Conservation (phyloP, 176 grass and related monocot genomes). For the Ampelocalamus luodianensis region DNA sequence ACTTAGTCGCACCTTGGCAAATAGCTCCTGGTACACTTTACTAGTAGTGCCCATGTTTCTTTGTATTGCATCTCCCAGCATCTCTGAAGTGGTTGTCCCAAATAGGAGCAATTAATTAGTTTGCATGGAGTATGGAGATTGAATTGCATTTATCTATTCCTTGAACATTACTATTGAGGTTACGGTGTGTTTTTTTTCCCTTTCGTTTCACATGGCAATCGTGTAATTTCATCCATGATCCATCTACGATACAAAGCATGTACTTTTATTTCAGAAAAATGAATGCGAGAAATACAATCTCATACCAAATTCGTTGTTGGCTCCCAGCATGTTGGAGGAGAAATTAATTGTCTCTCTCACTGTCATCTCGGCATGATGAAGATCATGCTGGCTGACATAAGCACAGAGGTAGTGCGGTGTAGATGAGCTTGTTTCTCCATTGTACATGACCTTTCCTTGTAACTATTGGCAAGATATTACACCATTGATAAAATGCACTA, state of each 20-base stretch:
- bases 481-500: no score
- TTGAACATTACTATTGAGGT: no score
- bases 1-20: no score
- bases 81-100: slow-evolving; percentile 40
- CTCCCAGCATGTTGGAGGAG: slow-evolving; percentile 40
- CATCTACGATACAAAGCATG: no score
- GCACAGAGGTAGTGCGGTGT: slow-evolving; percentile 34
- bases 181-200: neutral
- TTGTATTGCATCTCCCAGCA: slow-evolving; percentile 37
- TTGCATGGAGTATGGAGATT: no score
- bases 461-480: no score
- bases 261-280: neutral
- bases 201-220: neutral
- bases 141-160: no score
- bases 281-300: neutral
- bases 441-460: no score
- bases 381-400: slow-evolving; percentile 60
- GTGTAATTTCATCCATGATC: no score
- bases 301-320: slow-evolving; percentile 47
- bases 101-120: neutral
- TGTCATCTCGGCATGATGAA: slow-evolving; percentile 68
- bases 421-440: slow-evolving; percentile 23
- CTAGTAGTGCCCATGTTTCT: slow-evolving; percentile 29
- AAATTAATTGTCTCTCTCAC: slow-evolving; percentile 60
- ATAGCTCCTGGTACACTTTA: slow-evolving; percentile 21